These are phyloP conservation scores for Hydrangea macrophylla DNA, from an alignment of 148 eudicot genomes.

Conservation along the genomic window DNA sequence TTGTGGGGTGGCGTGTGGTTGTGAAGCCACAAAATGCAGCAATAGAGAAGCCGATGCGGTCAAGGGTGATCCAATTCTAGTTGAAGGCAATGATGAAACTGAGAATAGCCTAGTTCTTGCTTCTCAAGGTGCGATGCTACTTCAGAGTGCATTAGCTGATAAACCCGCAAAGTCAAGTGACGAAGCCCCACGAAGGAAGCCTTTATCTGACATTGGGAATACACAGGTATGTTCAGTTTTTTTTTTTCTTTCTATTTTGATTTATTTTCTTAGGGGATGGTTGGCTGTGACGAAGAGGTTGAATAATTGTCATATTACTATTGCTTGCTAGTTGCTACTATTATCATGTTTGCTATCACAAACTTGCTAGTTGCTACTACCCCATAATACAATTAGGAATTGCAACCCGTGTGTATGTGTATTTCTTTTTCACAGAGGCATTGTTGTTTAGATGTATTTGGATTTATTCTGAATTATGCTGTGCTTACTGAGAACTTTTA, in stretches of 20 bases:
- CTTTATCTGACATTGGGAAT: constrained; percentile 91
- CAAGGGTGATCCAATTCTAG: constrained; percentile 19
- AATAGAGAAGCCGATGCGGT: constrained; percentile 37
- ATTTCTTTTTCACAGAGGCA: not conserved
- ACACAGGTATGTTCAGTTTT: constrained; percentile 39
- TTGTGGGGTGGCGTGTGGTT: constrained; percentile 60
- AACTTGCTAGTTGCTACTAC: not conserved
- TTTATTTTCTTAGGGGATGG: no score
- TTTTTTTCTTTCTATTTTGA: not conserved
- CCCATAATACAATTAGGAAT: not conserved
- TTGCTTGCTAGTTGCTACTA: not conserved
- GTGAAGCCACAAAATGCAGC: constrained; percentile 59
- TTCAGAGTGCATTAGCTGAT: constrained; percentile 64
- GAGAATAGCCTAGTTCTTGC: constrained; percentile 47
- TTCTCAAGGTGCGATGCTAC: constrained; percentile 74
- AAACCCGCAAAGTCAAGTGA: constrained; percentile 41
- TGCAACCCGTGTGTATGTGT: not conserved
- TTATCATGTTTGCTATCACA: no score
- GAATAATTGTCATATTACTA: not conserved
- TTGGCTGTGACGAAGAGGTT: no score
- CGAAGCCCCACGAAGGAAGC: constrained; percentile 50
- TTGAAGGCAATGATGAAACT: constrained; percentile 18
- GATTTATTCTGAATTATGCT: not conserved
- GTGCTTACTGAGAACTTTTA: not conserved
- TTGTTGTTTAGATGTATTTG: not conserved